Conservation (phyloP, 352 stramenopile species). For the Pythium periplocum region DNA sequence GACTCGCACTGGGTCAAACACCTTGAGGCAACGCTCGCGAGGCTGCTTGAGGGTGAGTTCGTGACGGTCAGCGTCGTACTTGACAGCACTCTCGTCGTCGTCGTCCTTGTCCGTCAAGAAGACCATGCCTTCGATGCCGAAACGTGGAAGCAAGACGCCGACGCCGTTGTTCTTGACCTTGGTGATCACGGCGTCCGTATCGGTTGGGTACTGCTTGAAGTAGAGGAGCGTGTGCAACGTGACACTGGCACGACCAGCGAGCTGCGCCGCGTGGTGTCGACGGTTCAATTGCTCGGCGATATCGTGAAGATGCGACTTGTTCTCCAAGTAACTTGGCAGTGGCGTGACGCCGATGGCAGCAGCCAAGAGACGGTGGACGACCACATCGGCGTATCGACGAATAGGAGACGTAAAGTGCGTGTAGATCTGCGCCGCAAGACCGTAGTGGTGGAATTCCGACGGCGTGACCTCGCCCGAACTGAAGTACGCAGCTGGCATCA, state of each 20-base stretch:
- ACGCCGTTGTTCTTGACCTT: slow-evolving; percentile 94
- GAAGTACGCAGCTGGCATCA: slow-evolving; percentile 99
- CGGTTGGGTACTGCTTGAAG: slow-evolving; percentile 88
- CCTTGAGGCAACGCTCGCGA: slow-evolving; percentile 45
- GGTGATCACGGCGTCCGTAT: slow-evolving; percentile 91
- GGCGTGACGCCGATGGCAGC: slow-evolving; percentile 94
- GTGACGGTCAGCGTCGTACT: slow-evolving; percentile 49
- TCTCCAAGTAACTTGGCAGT: slow-evolving; percentile 93
- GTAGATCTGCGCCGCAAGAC: slow-evolving; percentile 97
- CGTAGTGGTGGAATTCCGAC: slow-evolving; percentile 98
- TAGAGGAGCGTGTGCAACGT: slow-evolving; percentile 97
- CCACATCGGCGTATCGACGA: slow-evolving; percentile 95
- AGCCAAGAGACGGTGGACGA: slow-evolving; percentile 97
- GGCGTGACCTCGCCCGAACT: slow-evolving; percentile 94
- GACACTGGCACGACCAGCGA: slow-evolving; percentile 94
- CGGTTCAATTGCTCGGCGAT: slow-evolving; percentile 97
- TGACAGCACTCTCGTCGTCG: slow-evolving; percentile 53
- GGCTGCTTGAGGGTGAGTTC: slow-evolving; percentile 56
- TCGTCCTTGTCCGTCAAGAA: slow-evolving; percentile 76
- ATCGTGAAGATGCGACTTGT: slow-evolving; percentile 92
- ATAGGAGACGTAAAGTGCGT: slow-evolving; percentile 99
- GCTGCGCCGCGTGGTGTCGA: slow-evolving; percentile 93
- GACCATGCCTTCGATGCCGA: slow-evolving; percentile 97
- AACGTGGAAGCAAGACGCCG: slow-evolving; percentile 95
- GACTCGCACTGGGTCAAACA: slow-evolving; percentile 77